Evolutionary conservation across 345 rosid genomes (phyloP).

Genomic region (Gossypium mustelinum): DNA sequence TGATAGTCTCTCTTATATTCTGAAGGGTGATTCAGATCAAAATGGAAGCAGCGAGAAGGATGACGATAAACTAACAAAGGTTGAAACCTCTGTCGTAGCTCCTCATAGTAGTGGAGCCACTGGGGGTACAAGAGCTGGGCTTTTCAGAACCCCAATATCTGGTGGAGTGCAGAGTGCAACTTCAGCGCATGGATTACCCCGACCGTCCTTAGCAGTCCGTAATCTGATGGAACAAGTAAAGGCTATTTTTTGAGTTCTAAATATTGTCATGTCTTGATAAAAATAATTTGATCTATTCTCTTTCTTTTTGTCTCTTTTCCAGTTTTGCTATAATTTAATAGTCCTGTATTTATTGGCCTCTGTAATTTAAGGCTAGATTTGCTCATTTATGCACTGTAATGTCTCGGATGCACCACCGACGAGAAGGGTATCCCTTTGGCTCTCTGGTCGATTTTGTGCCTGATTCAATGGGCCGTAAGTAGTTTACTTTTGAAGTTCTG

Average conservation of each 20-base stretch:
- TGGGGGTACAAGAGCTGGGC: slow-evolving; percentile 84
- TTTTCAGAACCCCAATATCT: slow-evolving; percentile 93
- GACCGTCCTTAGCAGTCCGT: slow-evolving; percentile 90
- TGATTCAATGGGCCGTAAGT: slow-evolving; percentile 90
- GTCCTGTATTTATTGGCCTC: slow-evolving; percentile 5
- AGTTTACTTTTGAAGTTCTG: slow-evolving; percentile 11
- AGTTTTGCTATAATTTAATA: not conserved
- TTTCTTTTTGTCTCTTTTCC: not conserved
- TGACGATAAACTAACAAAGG: slow-evolving; percentile 36
- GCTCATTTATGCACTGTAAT: slow-evolving; percentile 95
- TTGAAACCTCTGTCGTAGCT: slow-evolving; percentile 39
- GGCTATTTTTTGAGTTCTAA: slow-evolving; percentile 4
- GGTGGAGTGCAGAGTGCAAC: slow-evolving; percentile 99
- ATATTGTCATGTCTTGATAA: not conserved
- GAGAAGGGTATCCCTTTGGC: slow-evolving; percentile 97
- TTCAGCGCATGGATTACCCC: slow-evolving; percentile 91
- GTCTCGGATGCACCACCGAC: slow-evolving; percentile 96
- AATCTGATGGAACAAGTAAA: slow-evolving; percentile 95
- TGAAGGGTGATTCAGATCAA: slow-evolving; percentile 50
- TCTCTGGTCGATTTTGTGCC: slow-evolving; percentile 93
- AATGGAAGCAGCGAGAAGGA: slow-evolving; percentile 30
- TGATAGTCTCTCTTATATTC: slow-evolving; percentile 39
- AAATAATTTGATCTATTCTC: not conserved
- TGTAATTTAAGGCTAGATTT: slow-evolving; percentile 74
- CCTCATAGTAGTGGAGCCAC: slow-evolving; percentile 48